A percentile compares a stretch with the other conserved stretches of the same genome.
Evolutionary conservation across 2,329 filamentous ascomycete genomes (phyloP).

Genomic region (Ascosphaera apis): DNA sequence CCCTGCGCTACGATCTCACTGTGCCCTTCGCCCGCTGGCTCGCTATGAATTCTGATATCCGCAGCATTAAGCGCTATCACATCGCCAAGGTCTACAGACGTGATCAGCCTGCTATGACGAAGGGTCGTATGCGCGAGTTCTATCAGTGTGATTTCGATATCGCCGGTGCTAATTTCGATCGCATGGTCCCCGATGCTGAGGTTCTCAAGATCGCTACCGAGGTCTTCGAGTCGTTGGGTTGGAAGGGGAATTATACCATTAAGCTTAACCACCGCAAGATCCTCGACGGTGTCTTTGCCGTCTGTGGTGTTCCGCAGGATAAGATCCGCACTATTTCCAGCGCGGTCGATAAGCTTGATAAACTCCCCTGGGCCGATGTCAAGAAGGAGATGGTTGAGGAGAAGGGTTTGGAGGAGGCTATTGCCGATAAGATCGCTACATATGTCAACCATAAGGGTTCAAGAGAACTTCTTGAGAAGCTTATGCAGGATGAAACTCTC

Average conservation of each 20-base stretch:
- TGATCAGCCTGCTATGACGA: conserved; percentile 67
- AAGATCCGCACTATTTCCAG: conserved; percentile 79
- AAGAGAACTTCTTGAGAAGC: conserved; percentile 46
- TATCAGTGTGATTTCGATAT: conserved; percentile 97
- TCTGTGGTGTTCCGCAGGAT: conserved; percentile 67
- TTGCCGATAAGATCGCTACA: conserved; percentile 70
- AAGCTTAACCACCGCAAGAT: conserved; percentile 94
- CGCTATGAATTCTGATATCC: conserved; percentile 66
- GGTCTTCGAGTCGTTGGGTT: conserved; percentile 60
- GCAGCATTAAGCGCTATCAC: conserved; percentile 81
- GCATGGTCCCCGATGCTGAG: conserved; percentile 84
- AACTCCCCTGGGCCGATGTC: conserved; percentile 73
- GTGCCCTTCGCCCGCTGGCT: conserved; percentile 83
- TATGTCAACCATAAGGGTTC: conserved; percentile 61
- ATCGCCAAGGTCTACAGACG: conserved; percentile 78
- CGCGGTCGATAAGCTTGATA: conserved; percentile 90
- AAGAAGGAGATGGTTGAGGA: conserved; percentile 82
- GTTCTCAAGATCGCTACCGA: conserved; percentile 66
- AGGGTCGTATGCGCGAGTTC: conserved; percentile 85
- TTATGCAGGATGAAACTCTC: conserved; percentile 45
- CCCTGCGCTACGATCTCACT: conserved; percentile 66
- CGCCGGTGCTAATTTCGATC: conserved; percentile 54
- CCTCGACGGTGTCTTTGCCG: conserved; percentile 74
- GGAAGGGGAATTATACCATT: conserved; percentile 55
- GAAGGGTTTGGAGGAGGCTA: conserved; percentile 52